Evolutionary conservation across 768 basidiomycete genomes (phyloP), one percentile per base, ranked within the genome.

Genomic region (Lactifluus pinguis): DNA sequence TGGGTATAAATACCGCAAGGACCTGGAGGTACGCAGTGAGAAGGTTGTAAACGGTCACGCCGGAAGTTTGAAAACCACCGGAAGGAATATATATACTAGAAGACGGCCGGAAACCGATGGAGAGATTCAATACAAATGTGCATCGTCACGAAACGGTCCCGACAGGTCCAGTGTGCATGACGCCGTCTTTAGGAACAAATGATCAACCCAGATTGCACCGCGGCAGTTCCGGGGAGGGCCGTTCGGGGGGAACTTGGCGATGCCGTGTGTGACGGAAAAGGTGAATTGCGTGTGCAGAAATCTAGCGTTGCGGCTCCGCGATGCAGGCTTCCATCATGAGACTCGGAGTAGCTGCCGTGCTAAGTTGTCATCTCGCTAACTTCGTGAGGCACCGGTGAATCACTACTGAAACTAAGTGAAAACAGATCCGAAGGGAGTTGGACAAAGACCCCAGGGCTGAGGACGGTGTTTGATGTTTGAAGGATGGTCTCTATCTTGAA

Each of bases 41-140:
- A 25, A 41, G 19, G 47, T 44, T 44, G 21, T 8, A 52, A 53
- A 39, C 57, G 41, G 34, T 45, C 47, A 53, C 41, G 49, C 19
- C 47, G 48, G 56, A 29, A 45, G n/a, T 32, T 32, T 15, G 13
- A 44, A 62, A 39, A 21, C 10, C 14, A 42, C 51, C 50, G 32
- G 50, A 38, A 39, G 25, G 47, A 25, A 51, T 4, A 25, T 32
- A 56, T 30, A 34, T 38, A 44, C 15, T 62, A 41, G 57, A 62
- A 58, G 48, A 32, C 52, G 17, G 14, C n/a, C 48, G 39, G 48
- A 49, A 54, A 53, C 52, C 57, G 51, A 49, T 58, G 47, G 52
- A 36, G 39, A 36, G 61, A 53, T 42, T 30, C 51, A 58, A 62
- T 58, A 41, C 38, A 60, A 55, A 45, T 25, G 54, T 32, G 49